phyloP scores from a whole-genome alignment of 805 yeast genomes.

The Jamesozyma gamospora region DNA sequence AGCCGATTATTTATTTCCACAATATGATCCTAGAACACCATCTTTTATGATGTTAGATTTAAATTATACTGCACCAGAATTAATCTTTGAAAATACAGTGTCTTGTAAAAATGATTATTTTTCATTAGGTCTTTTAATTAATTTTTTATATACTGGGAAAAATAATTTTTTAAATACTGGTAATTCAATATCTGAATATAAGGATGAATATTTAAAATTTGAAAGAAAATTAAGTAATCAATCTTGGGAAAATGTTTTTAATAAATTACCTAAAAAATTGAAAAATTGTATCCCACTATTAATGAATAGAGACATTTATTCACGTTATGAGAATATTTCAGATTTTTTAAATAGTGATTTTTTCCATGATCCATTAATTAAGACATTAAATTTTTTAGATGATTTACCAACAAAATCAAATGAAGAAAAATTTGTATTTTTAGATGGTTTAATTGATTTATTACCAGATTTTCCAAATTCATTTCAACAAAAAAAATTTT shows the following conservation, averaged over 20 bases:
- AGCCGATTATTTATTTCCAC: constrained; percentile 56
- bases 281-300: constrained; percentile 39
- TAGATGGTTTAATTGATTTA: constrained; percentile 50
- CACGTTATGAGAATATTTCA: constrained; percentile 37
- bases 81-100: constrained; percentile 54
- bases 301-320: constrained; percentile 46
- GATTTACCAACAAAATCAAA: constrained; percentile 66
- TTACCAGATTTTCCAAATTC: constrained; percentile 50
- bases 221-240: constrained; percentile 35
- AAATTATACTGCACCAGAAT: constrained; percentile 77
- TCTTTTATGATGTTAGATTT: constrained; percentile 56
- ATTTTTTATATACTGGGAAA: constrained; percentile 52
- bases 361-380: constrained; percentile 75
- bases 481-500: constrained; percentile 54
- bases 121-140: constrained; percentile 71
- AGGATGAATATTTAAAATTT: constrained; percentile 43
- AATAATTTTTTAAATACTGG: constrained; percentile 38
- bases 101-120: constrained; percentile 71
- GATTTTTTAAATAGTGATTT: constrained; percentile 62
- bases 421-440: constrained; percentile 57
- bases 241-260: constrained; percentile 35
- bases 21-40: constrained; percentile 69
- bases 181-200: constrained; percentile 50
- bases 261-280: constrained; percentile 51
- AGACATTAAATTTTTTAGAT: constrained; percentile 72